These are phyloP conservation scores for Sporobolomyces pararoseus DNA, from an alignment of 768 basidiomycete species.

Conservation along the genomic window DNA sequence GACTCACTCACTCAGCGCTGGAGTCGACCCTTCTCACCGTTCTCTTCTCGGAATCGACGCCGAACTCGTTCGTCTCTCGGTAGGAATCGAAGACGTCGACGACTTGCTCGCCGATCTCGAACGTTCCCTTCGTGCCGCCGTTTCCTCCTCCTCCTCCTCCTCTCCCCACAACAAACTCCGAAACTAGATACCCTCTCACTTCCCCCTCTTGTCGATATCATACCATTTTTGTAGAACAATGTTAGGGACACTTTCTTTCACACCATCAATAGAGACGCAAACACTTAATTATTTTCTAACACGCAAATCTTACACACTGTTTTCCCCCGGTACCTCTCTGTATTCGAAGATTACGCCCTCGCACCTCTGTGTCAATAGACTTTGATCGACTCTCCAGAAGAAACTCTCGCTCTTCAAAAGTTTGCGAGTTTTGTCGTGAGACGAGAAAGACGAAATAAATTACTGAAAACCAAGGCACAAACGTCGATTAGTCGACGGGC, in stretches of 20 bases:
- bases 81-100: conserved; percentile 81
- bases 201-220: too few species aligned
- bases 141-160: neutral
- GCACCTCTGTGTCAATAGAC: conserved; percentile 48
- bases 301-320: too few species aligned
- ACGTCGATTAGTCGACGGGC: neutral
- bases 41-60: conserved; percentile 70
- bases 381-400: too few species aligned
- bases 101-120: conserved; percentile 73
- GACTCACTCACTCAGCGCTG: conserved; percentile 49
- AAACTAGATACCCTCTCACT: neutral
- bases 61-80: conserved; percentile 67
- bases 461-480: too few species aligned
- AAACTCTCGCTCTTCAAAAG: neutral
- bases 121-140: conserved; percentile 59
- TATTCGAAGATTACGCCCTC: too few species aligned
- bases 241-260: too few species aligned
- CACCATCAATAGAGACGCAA: too few species aligned
- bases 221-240: too few species aligned
- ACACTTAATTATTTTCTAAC: too few species aligned
- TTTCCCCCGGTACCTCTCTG: too few species aligned
- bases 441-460: conserved; percentile 12
- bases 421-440: neutral
- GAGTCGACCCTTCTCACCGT: conserved; percentile 65
- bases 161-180: too few species aligned